Evolutionary conservation across 257 asterid genomes (phyloP), one percentile per base, ranked within the genome.

Genomic region (Penstemon eatonii): DNA sequence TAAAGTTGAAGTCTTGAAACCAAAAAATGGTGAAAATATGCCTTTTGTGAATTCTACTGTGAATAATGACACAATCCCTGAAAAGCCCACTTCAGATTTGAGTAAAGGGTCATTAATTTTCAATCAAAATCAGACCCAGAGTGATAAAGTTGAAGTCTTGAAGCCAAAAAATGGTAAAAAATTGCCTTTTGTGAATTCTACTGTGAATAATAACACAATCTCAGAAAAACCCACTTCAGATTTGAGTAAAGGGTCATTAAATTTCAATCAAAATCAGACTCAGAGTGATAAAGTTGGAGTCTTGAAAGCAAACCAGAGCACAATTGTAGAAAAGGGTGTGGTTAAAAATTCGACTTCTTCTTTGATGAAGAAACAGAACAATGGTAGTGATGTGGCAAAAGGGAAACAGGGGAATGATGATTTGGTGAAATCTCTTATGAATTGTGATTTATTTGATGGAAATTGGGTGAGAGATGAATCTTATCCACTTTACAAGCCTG

Each of bases 391-490:
- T 76, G 56, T 60, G 19, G 63, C 57, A 0, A 55, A 54, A 13
- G 57, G 8, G 46, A 73, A 74, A 65, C 70, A 77, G 57, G 80
- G 76, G 49, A 52, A 13, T 52, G 82, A 70, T 60, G 92, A 87
- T 51, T 71, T 83, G 86, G 71, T 90, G 0, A 75, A 88, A 40
- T 81, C 80, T 10, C 64, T 93, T 77, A 68, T 63, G 73, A 80
- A 71, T 25, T 93, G 99, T 69, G 77, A 89, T 83, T 46, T 93
- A 39, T 90, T 77, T 73, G 96, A 90, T 75, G 97, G 97, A 42
- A 85, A 87, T 70, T 93, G 99, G 99, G 91, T 89, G 73, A 83
- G 59, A 70, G 96, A 93, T 75, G 87, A 88, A 0, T 83, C 96
- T 8, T 93, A 93, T 41, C 97, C 95, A 7, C 65, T 93, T 68